Percentiles rank a stretch among this genome's conserved stretches.
These are phyloP conservation scores for Brassica balearica DNA, from an alignment of 441 rosid genomes.

Conservation along the genomic window DNA sequence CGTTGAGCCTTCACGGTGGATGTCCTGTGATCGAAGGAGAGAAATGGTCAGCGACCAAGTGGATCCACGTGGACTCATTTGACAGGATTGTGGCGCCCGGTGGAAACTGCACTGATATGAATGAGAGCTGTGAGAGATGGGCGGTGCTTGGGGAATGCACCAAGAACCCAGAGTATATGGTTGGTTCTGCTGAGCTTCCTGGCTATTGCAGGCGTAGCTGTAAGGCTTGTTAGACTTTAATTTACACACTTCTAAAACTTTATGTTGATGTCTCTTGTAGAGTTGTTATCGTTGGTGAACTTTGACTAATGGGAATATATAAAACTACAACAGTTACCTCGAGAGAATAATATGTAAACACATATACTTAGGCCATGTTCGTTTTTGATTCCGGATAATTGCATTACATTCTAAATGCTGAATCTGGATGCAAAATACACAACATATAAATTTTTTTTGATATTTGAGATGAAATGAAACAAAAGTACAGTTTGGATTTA, in stretches of 20 bases:
- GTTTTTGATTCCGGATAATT: too few relatives aligned
- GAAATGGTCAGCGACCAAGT: slow-evolving; percentile 96
- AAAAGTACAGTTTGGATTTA: too few relatives aligned
- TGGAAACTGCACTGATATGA: slow-evolving; percentile 71
- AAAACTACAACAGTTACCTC: background rate
- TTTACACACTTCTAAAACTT: background rate
- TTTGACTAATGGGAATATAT: background rate
- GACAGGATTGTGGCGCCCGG: slow-evolving; percentile 53
- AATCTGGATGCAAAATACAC: too few relatives aligned
- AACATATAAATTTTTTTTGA: too few relatives aligned
- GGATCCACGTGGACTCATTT: slow-evolving; percentile 86
- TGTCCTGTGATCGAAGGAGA: slow-evolving; percentile 91
- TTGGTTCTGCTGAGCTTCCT: slow-evolving; percentile 70
- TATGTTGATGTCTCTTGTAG: slow-evolving; percentile 32
- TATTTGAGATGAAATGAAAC: too few relatives aligned
- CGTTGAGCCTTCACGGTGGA: slow-evolving; percentile 75
- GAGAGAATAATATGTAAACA: slow-evolving; percentile 24
- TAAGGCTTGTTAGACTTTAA: slow-evolving; percentile 59
- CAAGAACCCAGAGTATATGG: slow-evolving; percentile 79
- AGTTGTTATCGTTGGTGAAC: slow-evolving; percentile 20
- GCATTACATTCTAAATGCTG: too few relatives aligned
- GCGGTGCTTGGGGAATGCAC: slow-evolving; percentile 86
- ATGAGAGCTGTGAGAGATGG: slow-evolving; percentile 82
- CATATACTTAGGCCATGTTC: background rate
- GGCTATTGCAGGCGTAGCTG: slow-evolving; percentile 86